Evolutionary conservation across 2,329 filamentous ascomycete species (phyloP), one percentile per base, ranked within the genome.

Genomic region (Aspergillus viridinutans): DNA sequence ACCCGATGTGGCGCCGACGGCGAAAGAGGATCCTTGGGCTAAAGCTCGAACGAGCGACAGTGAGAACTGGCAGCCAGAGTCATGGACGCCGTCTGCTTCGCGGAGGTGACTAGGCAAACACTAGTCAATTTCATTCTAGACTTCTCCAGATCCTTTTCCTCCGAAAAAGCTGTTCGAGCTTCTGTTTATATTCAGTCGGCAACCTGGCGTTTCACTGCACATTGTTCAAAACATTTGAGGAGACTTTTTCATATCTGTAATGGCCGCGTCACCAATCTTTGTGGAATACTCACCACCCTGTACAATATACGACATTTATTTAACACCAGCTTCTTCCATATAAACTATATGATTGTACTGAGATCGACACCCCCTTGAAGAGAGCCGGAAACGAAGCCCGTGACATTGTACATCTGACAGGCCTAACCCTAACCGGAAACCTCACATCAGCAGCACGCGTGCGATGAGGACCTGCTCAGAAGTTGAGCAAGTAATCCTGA

Each of bases 1-100:
- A 14, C 68, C 71, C 47, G 69, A 61, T 20, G 64, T 65, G 12
- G 26, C 35, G 12, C 32, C 56, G 10, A 35, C 43, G 5, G 43
- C 53, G 10, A 63, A 66, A 55, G 65, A 69, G 25, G 67, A 87
- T 67, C 85, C 86, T 2, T 89, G 86, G 85, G 81, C 81, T 29
- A 79, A 77, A 61, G 77, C 80, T 1, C 77, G 71, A n/a, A 76
- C 76, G n/a, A 80, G 55, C 2, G 83, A 85, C 0, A 79, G 85
- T 54, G 85, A 89, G 68, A 78, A 74, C n/a, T 90, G 86, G 85
- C 85, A 89, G 71, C 88, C 88, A 0, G 69, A 83, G 50, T 75
- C 84, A 3, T 90, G 87, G 87, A 75, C 70, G 4, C 84, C 84
- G 3, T 71, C 72, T 2, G 63, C 76, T n/a, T 68, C 70, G 29